Evolutionary conservation across 371 early-diverging fungal species (phyloP), one percentile per base, ranked within the genome.

Genomic region (Mortierella sp.): DNA sequence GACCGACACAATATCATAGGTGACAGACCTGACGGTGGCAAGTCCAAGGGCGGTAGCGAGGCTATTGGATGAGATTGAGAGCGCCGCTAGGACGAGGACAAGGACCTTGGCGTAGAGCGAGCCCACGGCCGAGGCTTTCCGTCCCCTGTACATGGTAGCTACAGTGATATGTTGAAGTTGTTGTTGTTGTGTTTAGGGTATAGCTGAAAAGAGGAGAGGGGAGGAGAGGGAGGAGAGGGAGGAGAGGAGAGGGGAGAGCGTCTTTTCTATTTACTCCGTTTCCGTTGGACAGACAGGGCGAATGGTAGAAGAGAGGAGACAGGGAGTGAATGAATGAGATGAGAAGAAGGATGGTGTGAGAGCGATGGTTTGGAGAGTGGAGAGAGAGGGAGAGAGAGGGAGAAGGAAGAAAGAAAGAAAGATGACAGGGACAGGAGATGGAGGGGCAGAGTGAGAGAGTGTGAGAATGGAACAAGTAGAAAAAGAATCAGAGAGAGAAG

Each of bases 1-100:
- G 57, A 84, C 67, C 3, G 77, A 70, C 57, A 84, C 76, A 26
- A 70, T 53, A 74, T 84, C 85, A 69, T 61, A 84, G 61, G 46
- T 78, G 21, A 84, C 69, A 10, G 21, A 48, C n/a, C 51, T 54
- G 24, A 75, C 51, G 0, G 78, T 28, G 55, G 14, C 37, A 8
- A 76, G 50, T 51, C 76, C n/a, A 14, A 28, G 53, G 51, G 81
- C 85, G 53, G 74, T 31, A 43, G 59, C 75, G 3, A 48, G 37
- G 57, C 31, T 43, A 50, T 21, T 28, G 70, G 79, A 37, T 6
- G 72, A 76, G 79, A 71, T 53, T 6, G 70, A 74, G 59, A 74
- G 74, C 14, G 37, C 24, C 40, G 72, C 37, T 40, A 74, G 50
- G 48, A 53, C 19, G 43, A 71, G 71, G 46, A 76, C 21, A 61